phyloP scores from a whole-genome alignment of 176 grass and related monocot species.

The Bothriochloa decipiens region DNA sequence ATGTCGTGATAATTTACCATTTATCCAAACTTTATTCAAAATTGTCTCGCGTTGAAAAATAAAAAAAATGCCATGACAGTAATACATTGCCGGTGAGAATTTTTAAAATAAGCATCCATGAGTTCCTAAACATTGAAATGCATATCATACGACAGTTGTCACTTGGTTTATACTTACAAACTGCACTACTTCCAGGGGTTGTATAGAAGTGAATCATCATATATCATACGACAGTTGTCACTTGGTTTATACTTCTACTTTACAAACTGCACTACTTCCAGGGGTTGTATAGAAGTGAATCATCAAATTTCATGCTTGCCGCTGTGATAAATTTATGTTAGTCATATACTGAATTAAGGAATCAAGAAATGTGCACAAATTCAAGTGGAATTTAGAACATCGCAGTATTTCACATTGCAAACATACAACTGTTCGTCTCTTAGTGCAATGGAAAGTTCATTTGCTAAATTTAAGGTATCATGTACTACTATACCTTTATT shows the following conservation, averaged over 20 bases:
- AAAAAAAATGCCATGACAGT: neutral
- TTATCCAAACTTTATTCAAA: neutral
- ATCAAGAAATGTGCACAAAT: neutral
- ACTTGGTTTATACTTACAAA: neutral
- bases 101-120: constrained; percentile 15
- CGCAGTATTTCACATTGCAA: neutral
- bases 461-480: neutral
- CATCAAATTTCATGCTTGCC: neutral
- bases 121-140: constrained; percentile 9
- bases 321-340: neutral
- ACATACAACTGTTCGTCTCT: neutral
- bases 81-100: neutral
- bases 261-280: neutral
- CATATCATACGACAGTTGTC: neutral
- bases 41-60: neutral
- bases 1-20: neutral
- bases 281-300: neutral
- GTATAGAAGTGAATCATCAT: neutral
- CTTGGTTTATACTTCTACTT: neutral
- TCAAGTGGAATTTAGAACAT: neutral
- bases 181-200: neutral
- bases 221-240: neutral
- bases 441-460: constrained; percentile 19
- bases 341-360: neutral
- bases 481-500: neutral